Evolutionary conservation across 164 flowering plant species (phyloP).

Genomic region (Liriodendron chinense): DNA sequence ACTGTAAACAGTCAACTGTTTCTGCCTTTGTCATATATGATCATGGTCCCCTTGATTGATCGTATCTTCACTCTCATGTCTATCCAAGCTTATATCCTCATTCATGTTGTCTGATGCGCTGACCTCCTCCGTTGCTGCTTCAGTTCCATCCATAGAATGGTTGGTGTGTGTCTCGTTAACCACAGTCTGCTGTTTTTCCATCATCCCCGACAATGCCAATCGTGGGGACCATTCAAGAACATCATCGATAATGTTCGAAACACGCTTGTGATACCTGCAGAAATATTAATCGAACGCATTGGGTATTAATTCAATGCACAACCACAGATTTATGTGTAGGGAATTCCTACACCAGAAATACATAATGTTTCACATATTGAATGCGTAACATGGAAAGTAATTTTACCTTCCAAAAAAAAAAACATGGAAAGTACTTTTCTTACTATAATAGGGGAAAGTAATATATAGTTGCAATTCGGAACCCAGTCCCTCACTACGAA

Average conservation of each 20-base stretch:
- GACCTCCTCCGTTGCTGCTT: constrained; percentile 23
- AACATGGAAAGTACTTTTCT: too few species aligned
- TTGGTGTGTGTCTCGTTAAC: constrained; percentile 50
- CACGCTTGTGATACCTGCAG: constrained; percentile 90
- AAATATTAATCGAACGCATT: background rate
- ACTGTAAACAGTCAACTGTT: constrained; percentile 3
- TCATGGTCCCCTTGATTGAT: constrained; percentile 20
- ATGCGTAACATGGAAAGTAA: too few species aligned
- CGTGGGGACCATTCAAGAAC: constrained; percentile 94
- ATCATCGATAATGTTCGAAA: constrained; percentile 93
- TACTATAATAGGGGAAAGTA: too few species aligned
- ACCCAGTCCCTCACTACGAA: too few species aligned
- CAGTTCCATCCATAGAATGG: constrained; percentile 31
- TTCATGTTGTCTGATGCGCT: constrained; percentile 19
- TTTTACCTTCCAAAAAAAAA: too few species aligned
- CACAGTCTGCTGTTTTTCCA: constrained; percentile 66
- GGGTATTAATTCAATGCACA: background rate
- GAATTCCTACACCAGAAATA: background rate
- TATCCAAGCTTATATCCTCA: constrained; percentile 20
- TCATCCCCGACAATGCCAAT: constrained; percentile 86
- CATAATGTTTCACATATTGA: background rate
- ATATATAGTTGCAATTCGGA: too few species aligned
- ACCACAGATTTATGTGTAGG: background rate
- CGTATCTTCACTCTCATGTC: constrained; percentile 27
- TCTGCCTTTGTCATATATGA: constrained; percentile 14